Evolutionary conservation across 2,329 filamentous ascomycete genomes (phyloP), one percentile per base, ranked within the genome.

Genomic region (Chaetomium sp.): DNA sequence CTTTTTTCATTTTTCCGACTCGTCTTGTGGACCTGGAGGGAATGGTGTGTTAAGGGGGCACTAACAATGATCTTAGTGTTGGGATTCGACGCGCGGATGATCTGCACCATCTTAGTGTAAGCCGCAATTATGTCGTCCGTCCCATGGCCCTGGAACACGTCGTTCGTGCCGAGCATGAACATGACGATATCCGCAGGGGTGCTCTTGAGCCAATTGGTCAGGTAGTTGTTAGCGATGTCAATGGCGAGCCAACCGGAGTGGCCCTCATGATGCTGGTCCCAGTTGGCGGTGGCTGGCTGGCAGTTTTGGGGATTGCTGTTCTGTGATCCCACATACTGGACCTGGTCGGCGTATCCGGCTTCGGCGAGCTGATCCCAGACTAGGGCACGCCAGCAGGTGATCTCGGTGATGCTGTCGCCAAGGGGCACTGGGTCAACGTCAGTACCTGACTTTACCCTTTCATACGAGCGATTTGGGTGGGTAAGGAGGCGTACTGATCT

Each of bases 141-240:
- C 36, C 55, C 59, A 5, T 66, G 60, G 4, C 69, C 67, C 14
- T 63, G 59, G 11, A 62, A 61, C 5, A 76, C 68, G 59, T 77
- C 74, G 59, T 76, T 76, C 2, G 74, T 77, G 38, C 74, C 74
- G 5, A 76, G 67, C 71, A 74, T 74, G 63, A 75, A 74, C 66
- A 71, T 72, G 10, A 76, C 71, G 11, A 76, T 66, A 54, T 76
- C 74, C 9, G 74, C 69, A 8, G 65, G 68, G 1, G 69, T 68
- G 50, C 43, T 65, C 11, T 65, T 62, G 27, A 75, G 63, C 74
- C 74, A 76, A 35, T 64, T 66, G 4, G 64, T 63, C 4, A 75
- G 65, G 58, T 76, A 69, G 52, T 67, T 70, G 59, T 70, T 70
- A 19, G 73, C 73, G 52, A 76, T 75, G 61, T 76, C 68, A 57